Percentiles rank a stretch among this genome's conserved stretches.
Conservation (phyloP, 2,329 filamentous ascomycete genomes). For the Fusarium praegraminearum region DNA sequence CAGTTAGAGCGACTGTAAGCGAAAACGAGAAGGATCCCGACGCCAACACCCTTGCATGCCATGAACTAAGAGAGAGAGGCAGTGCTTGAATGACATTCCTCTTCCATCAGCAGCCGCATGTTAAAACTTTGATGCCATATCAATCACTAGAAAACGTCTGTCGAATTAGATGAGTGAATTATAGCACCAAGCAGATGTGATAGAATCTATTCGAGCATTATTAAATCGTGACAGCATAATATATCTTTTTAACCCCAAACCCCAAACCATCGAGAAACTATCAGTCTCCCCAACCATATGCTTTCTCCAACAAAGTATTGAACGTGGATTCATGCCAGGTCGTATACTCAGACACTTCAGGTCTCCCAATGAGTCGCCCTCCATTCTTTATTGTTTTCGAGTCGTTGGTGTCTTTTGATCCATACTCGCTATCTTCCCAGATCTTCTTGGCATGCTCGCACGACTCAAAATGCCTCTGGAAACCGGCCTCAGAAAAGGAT, state of each 20-base stretch:
- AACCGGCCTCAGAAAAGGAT: background rate
- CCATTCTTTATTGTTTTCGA: background rate
- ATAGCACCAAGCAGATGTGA: too few relatives aligned
- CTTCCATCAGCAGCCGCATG: background rate
- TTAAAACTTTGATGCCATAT: background rate
- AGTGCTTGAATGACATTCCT: background rate
- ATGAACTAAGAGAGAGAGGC: background rate
- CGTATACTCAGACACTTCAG: background rate
- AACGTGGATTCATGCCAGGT: background rate
- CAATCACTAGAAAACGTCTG: background rate
- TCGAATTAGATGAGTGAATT: background rate
- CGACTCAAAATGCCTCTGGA: constrained; percentile 5
- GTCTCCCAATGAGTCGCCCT: background rate
- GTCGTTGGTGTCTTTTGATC: background rate
- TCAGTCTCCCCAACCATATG: too few relatives aligned
- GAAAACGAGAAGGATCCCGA: constrained; percentile 3
- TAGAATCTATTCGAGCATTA: too few relatives aligned
- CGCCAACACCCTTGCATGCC: background rate
- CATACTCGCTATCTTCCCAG: background rate
- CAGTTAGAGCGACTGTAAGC: constrained; percentile 10
- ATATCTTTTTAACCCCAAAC: too few relatives aligned
- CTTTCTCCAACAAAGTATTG: background rate
- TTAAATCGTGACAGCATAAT: too few relatives aligned
- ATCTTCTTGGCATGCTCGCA: constrained; percentile 6
- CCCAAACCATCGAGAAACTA: too few relatives aligned